Evolutionary conservation across 2,329 filamentous ascomycete species (phyloP).

Genomic region (Pseudovirgaria hyperparasitica): DNA sequence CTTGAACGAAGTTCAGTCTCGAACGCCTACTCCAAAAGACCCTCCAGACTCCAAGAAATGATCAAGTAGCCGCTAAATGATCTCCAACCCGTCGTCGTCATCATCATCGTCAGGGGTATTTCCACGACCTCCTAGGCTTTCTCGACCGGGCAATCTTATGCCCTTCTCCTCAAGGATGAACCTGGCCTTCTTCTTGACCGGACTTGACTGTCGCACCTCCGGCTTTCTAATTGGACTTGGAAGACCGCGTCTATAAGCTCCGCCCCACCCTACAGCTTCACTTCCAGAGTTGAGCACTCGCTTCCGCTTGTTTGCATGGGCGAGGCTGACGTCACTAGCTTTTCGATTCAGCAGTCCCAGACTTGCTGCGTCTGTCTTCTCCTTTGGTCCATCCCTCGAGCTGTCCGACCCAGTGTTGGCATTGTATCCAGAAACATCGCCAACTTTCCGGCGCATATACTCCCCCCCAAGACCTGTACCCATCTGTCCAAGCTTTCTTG

Average conservation of each 20-base stretch:
- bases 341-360: constrained; percentile 31
- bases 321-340: constrained; percentile 28
- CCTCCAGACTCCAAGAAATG: too few species aligned
- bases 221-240: constrained; percentile 20
- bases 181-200: constrained; percentile 36
- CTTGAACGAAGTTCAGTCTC: too few species aligned
- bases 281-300: constrained; percentile 16
- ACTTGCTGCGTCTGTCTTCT: constrained; percentile 17
- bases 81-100: constrained; percentile 36
- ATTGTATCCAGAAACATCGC: constrained; percentile 9
- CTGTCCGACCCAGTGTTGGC: constrained; percentile 9
- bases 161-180: constrained; percentile 35
- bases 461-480: constrained; percentile 56
- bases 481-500: constrained; percentile 50
- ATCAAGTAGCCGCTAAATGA: too few species aligned
- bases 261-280: constrained; percentile 36
- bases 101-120: constrained; percentile 27
- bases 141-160: constrained; percentile 35
- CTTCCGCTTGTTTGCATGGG: constrained; percentile 32
- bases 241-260: constrained; percentile 27
- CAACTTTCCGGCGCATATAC: constrained; percentile 44
- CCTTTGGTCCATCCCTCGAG: too few species aligned
- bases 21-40: too few species aligned
- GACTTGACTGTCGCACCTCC: constrained; percentile 19
- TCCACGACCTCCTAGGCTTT: constrained; percentile 26